phyloP scores from a whole-genome alignment of 2,329 filamentous ascomycete species.

The Esteya vermicola region DNA sequence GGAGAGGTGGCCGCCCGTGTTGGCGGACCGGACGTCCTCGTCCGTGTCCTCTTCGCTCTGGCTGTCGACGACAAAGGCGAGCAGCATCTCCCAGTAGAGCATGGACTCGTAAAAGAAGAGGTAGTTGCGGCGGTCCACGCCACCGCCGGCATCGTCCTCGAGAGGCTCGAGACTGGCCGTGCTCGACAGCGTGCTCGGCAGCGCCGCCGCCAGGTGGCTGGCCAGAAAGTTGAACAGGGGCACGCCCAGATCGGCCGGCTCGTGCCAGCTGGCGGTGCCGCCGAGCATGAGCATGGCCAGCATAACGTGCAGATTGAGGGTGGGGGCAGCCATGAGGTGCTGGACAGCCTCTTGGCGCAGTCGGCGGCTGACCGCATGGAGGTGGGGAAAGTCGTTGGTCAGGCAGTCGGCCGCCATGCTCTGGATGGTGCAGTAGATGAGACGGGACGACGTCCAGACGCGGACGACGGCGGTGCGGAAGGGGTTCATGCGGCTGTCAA shows the following conservation, averaged over 20 bases:
- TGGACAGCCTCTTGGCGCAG: constrained; percentile 37
- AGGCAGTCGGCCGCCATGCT: constrained; percentile 44
- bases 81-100: constrained; percentile 45
- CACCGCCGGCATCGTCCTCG: neutral
- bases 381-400: constrained; percentile 36
- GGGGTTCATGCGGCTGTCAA: constrained; percentile 39
- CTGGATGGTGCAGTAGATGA: constrained; percentile 39
- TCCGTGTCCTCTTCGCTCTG: constrained; percentile 2
- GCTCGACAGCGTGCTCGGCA: constrained; percentile 6
- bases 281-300: constrained; percentile 38
- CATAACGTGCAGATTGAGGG: constrained; percentile 32
- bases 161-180: no score
- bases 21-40: no score
- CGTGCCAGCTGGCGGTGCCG: constrained; percentile 38
- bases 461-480: constrained; percentile 35
- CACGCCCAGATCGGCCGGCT: constrained; percentile 34
- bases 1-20: no score
- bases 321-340: constrained; percentile 29
- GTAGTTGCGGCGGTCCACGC: constrained; percentile 13
- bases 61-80: constrained; percentile 36
- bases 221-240: constrained; percentile 35
- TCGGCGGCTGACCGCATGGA: constrained; percentile 30
- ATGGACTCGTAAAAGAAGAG: constrained; percentile 38
- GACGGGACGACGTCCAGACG: constrained; percentile 23
- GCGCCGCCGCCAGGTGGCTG: constrained; percentile 18